Base-by-base conservation (phyloP, 345 rosid species). In the Lumnitzera littorea region DNA sequence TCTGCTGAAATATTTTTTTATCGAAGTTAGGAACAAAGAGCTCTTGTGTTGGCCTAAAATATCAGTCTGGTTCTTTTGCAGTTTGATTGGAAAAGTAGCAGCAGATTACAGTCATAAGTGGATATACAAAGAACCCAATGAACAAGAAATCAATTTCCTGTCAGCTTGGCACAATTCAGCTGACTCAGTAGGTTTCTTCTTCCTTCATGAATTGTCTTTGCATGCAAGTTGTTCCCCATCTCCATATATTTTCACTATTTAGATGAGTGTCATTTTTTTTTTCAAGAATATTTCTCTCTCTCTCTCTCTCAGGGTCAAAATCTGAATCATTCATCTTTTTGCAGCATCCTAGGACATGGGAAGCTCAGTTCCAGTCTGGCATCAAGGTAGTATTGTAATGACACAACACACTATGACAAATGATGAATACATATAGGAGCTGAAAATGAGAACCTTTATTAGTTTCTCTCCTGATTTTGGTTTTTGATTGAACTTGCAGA, bases 281-380 rank as follows among this genome's bases (percentile, higher is more conserved):
- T 20, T 20, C 6, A 36, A 36, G 43, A 36, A 36, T 4, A 36
- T 7, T 3, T 6, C 7, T 29, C 3, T 6, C 7, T 36, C 43
- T 36, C 43, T 57, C 25, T 16, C 60, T 57, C 6, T n/a, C 49
- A 4, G 13, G 60, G 46, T 41, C 24, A 41, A 23, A 36, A 16
- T 2, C 49, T 41, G 46, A 36, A 36, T 43, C 12, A 59, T 24
- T 11, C 17, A 2, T 56, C 25, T 60, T 29, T 74, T 46, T 65
- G 55, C 81, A 92, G 97, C 84, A 82, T 52, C 98, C 98, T 55
- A 84, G 95, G 84, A 89, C 98, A 64, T 92, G 98, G 98, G 98
- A 89, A 72, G 96, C 96, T 55, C 98, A 92, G 82, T 92, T 92
- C 75, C 96, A 82, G 71, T 83, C 91, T 58, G 98, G 98, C 23